A percentile compares a stretch with the other conserved stretches of the same genome.
phyloP scores from a whole-genome alignment of 176 grass and related monocot genomes.

The Ensete glaucum region DNA sequence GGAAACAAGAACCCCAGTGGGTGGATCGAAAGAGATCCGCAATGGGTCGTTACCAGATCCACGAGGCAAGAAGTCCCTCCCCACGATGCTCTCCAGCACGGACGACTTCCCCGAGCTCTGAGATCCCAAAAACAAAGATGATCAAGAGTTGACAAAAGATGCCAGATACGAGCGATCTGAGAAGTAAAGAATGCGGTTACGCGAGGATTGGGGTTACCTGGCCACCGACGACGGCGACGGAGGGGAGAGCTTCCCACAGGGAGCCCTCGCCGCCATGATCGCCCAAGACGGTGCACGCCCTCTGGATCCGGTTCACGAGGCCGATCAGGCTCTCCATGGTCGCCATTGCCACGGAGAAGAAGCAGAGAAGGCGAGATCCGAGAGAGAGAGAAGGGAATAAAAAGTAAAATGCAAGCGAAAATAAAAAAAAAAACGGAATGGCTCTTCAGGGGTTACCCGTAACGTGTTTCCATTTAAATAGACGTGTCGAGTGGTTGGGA shows the following conservation, averaged over 20 bases:
- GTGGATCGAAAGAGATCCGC: not conserved
- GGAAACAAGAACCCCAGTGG: constrained; percentile 17
- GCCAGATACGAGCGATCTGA: constrained; percentile 21
- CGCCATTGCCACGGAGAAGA: constrained; percentile 49
- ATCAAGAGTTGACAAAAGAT: constrained; percentile 3
- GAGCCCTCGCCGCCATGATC: constrained; percentile 74
- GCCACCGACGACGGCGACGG: constrained; percentile 97
- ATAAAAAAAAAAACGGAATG: too few species aligned
- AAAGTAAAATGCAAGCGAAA: not conserved
- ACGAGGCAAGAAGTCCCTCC: constrained; percentile 97
- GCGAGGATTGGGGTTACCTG: constrained; percentile 43
- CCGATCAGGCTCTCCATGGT: constrained; percentile 98
- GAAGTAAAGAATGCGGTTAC: not conserved
- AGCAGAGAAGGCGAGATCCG: not conserved
- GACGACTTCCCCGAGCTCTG: constrained; percentile 99
- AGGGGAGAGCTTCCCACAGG: constrained; percentile 96
- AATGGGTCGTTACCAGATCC: constrained; percentile 80
- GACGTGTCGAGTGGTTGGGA: not conserved
- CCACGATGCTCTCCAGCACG: constrained; percentile 97
- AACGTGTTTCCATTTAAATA: not conserved
- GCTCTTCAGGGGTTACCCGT: not conserved
- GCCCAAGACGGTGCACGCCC: constrained; percentile 91
- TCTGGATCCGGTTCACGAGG: constrained; percentile 96
- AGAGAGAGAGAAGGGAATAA: not conserved
- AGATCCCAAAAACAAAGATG: constrained; percentile 12